Percentiles rank a stretch among this genome's conserved stretches.
Conservation (phyloP, 1,139 yeast genomes). For the Magnusiomyces tetraspermus region DNA sequence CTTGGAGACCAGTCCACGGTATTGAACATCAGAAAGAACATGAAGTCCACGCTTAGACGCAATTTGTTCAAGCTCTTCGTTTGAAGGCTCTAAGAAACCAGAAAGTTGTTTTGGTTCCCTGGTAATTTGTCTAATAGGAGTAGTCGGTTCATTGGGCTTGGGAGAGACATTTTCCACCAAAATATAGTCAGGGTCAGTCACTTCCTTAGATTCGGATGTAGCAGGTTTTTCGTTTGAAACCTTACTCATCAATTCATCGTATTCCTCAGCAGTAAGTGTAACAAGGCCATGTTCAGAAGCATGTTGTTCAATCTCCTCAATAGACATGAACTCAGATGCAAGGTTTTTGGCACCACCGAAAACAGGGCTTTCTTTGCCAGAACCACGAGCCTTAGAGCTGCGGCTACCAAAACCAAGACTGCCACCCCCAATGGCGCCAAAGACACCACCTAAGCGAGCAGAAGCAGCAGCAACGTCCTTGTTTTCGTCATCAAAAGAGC, state of each 20-base stretch:
- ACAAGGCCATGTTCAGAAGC: constrained; percentile 44
- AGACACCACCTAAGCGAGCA: neutral
- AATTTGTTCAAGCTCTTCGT: constrained; percentile 24
- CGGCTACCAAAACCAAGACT: neutral
- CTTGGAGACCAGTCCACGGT: no score
- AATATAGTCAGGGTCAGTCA: no score
- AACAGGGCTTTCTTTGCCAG: neutral
- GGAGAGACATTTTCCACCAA: no score
- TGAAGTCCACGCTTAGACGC: constrained; percentile 27
- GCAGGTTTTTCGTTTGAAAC: constrained; percentile 15
- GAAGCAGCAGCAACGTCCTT: neutral
- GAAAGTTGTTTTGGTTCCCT: no score
- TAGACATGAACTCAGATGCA: constrained; percentile 30
- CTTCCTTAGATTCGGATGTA: no score
- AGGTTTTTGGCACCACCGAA: constrained; percentile 13
- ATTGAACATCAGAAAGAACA: constrained; percentile 25
- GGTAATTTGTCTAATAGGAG: no score
- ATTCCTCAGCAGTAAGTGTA: constrained; percentile 42
- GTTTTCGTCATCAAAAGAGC: no score
- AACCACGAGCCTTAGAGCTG: neutral
- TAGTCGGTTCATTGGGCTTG: no score
- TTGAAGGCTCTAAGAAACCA: constrained; percentile 28
- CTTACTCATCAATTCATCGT: constrained; percentile 24
- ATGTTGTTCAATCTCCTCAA: constrained; percentile 39
- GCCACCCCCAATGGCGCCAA: neutral